Evolutionary conservation across 2,329 filamentous ascomycete species (phyloP).

Genomic region (Ophiostoma novo-ulmi): DNA sequence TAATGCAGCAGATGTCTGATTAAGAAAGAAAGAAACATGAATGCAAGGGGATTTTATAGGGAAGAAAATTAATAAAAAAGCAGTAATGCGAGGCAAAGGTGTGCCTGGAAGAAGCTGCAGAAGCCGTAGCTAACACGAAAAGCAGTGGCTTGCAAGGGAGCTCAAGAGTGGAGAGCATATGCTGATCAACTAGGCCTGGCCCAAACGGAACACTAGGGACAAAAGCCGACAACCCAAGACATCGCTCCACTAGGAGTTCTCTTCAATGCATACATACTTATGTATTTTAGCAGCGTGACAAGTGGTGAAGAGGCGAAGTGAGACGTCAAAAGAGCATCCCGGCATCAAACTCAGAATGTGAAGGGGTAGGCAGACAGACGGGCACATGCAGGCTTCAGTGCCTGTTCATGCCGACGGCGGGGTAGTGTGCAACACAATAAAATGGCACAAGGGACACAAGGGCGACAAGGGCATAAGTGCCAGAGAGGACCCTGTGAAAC

Average conservation of each 20-base stretch:
- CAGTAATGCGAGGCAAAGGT: not conserved
- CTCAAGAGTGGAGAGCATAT: constrained; percentile 13
- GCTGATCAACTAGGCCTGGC: constrained; percentile 10
- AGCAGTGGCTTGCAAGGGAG: not conserved
- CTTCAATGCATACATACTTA: not conserved
- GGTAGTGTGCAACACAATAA: not conserved
- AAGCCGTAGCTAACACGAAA: not conserved
- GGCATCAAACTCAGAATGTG: not conserved
- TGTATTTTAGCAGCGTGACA: not conserved
- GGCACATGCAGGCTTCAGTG: not conserved
- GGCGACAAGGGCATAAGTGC: not conserved
- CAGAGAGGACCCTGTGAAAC: not conserved
- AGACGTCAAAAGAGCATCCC: not conserved
- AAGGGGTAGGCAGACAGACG: not conserved
- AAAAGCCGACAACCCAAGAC: not conserved
- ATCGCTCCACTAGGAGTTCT: not conserved
- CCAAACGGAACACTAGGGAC: constrained; percentile 14
- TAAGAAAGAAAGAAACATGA: no score
- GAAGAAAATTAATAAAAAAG: not conserved
- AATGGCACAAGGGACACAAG: not conserved
- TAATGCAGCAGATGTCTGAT: not conserved
- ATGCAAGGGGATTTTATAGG: not conserved
- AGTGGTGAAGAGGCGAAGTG: not conserved
- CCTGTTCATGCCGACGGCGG: not conserved
- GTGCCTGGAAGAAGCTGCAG: not conserved